A percentile compares a stretch with the other conserved stretches of the same genome.
Conservation (phyloP, 2,329 filamentous ascomycete species). For the Colletotrichum echinochloae region DNA sequence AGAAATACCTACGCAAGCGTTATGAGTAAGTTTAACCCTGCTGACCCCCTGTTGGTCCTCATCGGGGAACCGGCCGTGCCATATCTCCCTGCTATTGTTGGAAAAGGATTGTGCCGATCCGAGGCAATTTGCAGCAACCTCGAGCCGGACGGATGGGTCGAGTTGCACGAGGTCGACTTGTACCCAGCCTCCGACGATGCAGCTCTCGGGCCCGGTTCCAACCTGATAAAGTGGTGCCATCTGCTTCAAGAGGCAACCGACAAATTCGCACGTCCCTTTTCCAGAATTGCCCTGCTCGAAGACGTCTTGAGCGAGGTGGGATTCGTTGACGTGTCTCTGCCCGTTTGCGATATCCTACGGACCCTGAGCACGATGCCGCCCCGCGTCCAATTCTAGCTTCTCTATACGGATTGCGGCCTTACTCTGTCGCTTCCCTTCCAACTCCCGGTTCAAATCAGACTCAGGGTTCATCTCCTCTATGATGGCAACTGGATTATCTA, state of each 20-base stretch:
- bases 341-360: too few species aligned
- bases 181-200: constrained; percentile 51
- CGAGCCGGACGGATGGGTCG: constrained; percentile 56
- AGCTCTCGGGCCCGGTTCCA: constrained; percentile 49
- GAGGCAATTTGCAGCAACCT: constrained; percentile 44
- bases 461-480: too few species aligned
- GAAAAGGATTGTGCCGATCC: neutral
- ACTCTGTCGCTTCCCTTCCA: too few species aligned
- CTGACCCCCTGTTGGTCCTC: too few species aligned
- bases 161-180: constrained; percentile 45
- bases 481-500: too few species aligned
- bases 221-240: constrained; percentile 47
- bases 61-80: neutral
- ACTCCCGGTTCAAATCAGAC: too few species aligned
- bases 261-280: neutral
- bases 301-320: constrained; percentile 36
- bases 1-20: neutral
- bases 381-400: too few species aligned
- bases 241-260: constrained; percentile 49
- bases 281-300: neutral
- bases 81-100: too few species aligned
- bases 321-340: constrained; percentile 49
- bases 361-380: too few species aligned
- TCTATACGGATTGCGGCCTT: too few species aligned
- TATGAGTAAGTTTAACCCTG: neutral